These are phyloP conservation scores for Exsudoporus frostii DNA, from an alignment of 768 basidiomycete species.

Conservation along the genomic window DNA sequence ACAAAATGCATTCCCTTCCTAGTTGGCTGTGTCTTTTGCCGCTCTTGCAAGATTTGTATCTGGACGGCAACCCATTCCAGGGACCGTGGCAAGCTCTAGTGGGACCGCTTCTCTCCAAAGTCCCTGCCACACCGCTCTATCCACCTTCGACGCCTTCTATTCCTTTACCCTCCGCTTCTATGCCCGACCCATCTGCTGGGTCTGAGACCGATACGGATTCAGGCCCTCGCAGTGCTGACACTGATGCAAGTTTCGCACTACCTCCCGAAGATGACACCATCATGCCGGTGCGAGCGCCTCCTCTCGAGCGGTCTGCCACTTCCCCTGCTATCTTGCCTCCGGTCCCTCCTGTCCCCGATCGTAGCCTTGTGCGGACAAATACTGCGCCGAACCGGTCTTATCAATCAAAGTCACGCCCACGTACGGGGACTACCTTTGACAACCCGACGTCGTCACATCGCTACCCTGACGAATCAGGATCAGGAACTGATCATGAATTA, in stretches of 20 bases:
- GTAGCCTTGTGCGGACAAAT: slow-evolving; percentile 63
- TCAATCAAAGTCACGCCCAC: slow-evolving; percentile 43
- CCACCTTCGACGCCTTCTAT: slow-evolving; percentile 65
- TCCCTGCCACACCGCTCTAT: slow-evolving; percentile 57
- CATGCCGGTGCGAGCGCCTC: slow-evolving; percentile 56
- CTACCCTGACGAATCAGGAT: slow-evolving; percentile 39
- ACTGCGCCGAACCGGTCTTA: slow-evolving; percentile 66
- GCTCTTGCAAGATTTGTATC: slow-evolving; percentile 76
- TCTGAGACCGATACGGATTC: slow-evolving; percentile 55
- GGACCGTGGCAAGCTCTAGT: slow-evolving; percentile 90
- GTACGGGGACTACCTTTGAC: slow-evolving; percentile 27
- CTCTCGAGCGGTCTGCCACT: slow-evolving; percentile 50
- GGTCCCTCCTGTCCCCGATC: slow-evolving; percentile 25
- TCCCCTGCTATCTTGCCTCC: slow-evolving; percentile 40
- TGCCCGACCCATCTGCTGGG: slow-evolving; percentile 42
- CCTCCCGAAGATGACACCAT: slow-evolving; percentile 69
- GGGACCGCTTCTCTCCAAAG: slow-evolving; percentile 72
- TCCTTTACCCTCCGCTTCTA: slow-evolving; percentile 47
- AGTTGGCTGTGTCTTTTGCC: slow-evolving; percentile 92
- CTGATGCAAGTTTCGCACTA: slow-evolving; percentile 26
- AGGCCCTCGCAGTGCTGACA: slow-evolving; percentile 43
- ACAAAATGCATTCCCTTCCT: slow-evolving; percentile 86
- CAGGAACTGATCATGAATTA: slow-evolving; percentile 55
- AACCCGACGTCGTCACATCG: slow-evolving; percentile 19
- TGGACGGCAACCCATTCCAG: slow-evolving; percentile 97